These are phyloP conservation scores for Coniella vitis DNA, from an alignment of 2,329 filamentous ascomycete species.

Conservation along the genomic window DNA sequence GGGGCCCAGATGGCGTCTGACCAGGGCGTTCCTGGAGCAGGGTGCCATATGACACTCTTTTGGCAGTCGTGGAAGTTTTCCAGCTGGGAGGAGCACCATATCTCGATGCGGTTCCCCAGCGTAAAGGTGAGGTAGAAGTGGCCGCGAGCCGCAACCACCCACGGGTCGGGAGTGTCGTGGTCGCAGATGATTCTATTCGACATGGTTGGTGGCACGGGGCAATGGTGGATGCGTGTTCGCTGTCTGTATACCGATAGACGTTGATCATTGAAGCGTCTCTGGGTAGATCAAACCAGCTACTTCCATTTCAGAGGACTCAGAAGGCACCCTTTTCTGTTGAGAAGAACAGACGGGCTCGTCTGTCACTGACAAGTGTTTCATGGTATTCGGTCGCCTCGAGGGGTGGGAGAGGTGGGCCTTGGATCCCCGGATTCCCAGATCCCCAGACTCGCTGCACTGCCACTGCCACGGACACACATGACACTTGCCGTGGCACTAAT, in stretches of 20 bases:
- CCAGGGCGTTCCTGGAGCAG: constrained; percentile 1
- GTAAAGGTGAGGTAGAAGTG: constrained; percentile 21
- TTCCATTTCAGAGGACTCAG: too few species aligned
- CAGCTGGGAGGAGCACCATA: constrained; percentile 25
- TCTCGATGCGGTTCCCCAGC: constrained; percentile 28
- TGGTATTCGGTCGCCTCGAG: too few species aligned
- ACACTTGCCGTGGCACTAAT: too few species aligned
- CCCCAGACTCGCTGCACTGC: too few species aligned
- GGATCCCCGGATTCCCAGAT: too few species aligned
- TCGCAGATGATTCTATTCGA: constrained; percentile 23
- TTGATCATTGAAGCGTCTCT: too few species aligned
- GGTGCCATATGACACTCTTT: constrained; percentile 15
- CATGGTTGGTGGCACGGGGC: constrained; percentile 17
- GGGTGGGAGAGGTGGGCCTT: too few species aligned
- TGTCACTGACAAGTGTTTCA: too few species aligned
- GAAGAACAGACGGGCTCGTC: too few species aligned
- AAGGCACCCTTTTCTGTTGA: too few species aligned
- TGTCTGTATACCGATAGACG: neutral
- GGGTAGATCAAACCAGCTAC: too few species aligned
- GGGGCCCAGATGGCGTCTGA: neutral
- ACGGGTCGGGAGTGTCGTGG: constrained; percentile 25
- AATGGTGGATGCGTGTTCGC: neutral
- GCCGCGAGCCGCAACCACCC: constrained; percentile 21
- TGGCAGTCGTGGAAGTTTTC: constrained; percentile 23
- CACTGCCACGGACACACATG: too few species aligned